Conservation (phyloP, 768 basidiomycete genomes). For the Coprinellus micaceus region DNA sequence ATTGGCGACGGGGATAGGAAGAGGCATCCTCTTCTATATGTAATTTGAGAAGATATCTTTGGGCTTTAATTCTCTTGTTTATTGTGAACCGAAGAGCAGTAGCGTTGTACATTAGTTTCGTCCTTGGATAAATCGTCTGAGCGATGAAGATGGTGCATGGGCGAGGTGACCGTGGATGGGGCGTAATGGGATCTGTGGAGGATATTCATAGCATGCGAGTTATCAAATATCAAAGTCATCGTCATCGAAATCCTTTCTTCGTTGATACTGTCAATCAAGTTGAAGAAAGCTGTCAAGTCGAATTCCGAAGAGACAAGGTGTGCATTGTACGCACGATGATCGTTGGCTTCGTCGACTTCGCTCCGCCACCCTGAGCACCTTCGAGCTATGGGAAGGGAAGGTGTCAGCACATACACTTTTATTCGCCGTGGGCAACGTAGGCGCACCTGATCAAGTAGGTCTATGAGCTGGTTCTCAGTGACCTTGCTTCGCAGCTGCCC, state of each 20-base stretch:
- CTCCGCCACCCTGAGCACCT: slow-evolving; percentile 45
- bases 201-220: neutral
- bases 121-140: neutral
- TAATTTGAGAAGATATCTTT: too few species aligned
- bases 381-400: slow-evolving; percentile 41
- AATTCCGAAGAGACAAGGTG: neutral
- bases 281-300: neutral
- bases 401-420: neutral
- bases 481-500: slow-evolving; percentile 78
- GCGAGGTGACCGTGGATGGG: too few species aligned
- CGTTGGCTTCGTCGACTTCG: slow-evolving; percentile 50
- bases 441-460: slow-evolving; percentile 79
- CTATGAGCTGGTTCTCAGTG: slow-evolving; percentile 78
- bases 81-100: too few species aligned
- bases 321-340: slow-evolving; percentile 45
- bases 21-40: too few species aligned
- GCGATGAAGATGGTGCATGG: neutral
- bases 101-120: too few species aligned
- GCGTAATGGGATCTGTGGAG: too few species aligned
- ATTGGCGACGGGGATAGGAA: neutral
- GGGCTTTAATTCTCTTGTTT: too few species aligned
- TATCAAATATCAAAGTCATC: slow-evolving; percentile 59
- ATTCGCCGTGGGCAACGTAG: neutral
- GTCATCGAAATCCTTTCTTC: slow-evolving; percentile 63
- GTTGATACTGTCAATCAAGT: slow-evolving; percentile 46